Conservation (phyloP, 495 filamentous ascomycete species). For the Hypoxylon trugodes region DNA sequence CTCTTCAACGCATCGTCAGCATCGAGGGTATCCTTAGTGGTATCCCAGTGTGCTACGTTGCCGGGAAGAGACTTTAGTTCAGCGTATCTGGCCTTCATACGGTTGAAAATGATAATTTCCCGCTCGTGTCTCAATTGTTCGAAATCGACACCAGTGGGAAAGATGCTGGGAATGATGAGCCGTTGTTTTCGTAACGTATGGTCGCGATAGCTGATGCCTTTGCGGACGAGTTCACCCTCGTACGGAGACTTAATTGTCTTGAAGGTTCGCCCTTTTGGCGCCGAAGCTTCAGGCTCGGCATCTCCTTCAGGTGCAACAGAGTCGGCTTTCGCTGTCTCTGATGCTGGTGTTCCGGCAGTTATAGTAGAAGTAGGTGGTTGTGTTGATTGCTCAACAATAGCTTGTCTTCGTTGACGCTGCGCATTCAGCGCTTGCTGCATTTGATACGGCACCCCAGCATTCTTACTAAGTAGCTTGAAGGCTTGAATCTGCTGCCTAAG, state of each 20-base stretch:
- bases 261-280: conserved; percentile 49
- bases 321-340: conserved; percentile 40
- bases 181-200: conserved; percentile 77
- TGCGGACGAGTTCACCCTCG: conserved; percentile 57
- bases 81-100: conserved; percentile 80
- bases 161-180: conserved; percentile 81
- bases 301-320: conserved; percentile 41
- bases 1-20: conserved; percentile 85
- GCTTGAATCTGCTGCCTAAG: conserved; percentile 81
- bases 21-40: conserved; percentile 72
- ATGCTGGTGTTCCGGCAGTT: conserved; percentile 58
- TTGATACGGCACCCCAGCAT: conserved; percentile 74
- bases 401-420: conserved; percentile 69
- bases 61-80: conserved; percentile 84
- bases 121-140: conserved; percentile 84
- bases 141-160: conserved; percentile 86
- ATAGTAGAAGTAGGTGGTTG: conserved; percentile 37
- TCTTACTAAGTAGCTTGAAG: conserved; percentile 84
- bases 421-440: conserved; percentile 80
- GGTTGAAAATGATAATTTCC: conserved; percentile 87
- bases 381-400: conserved; percentile 63
- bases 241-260: conserved; percentile 75
- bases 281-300: conserved; percentile 35
- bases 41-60: conserved; percentile 85
- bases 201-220: conserved; percentile 77